Conservation (phyloP, 495 filamentous ascomycete genomes). For the Hypoxylon trugodes region DNA sequence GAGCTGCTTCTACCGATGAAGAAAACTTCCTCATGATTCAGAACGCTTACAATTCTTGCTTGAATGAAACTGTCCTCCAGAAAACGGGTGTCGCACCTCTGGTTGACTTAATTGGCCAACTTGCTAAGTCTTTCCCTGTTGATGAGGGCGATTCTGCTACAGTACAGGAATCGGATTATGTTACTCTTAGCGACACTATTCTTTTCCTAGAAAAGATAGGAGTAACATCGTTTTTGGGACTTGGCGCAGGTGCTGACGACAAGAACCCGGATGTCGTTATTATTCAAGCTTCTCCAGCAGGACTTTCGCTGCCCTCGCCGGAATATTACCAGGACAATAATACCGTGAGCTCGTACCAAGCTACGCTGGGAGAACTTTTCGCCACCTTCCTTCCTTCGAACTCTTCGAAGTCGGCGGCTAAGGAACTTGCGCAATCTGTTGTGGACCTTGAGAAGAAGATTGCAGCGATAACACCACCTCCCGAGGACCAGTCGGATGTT, state of each 20-base stretch:
- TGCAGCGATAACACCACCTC: slow-evolving; percentile 65
- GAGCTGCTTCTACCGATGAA: slow-evolving; percentile 55
- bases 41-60: slow-evolving; percentile 69
- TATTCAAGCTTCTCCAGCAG: slow-evolving; percentile 59
- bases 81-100: slow-evolving; percentile 65
- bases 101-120: slow-evolving; percentile 49
- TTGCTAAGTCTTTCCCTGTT: slow-evolving; percentile 60
- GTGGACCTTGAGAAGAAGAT: slow-evolving; percentile 69
- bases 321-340: slow-evolving; percentile 70
- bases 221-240: slow-evolving; percentile 57
- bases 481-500: slow-evolving; percentile 55
- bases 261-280: slow-evolving; percentile 71
- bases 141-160: slow-evolving; percentile 32
- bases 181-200: slow-evolving; percentile 61
- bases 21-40: slow-evolving; percentile 74
- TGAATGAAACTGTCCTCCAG: slow-evolving; percentile 64
- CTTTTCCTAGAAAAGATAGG: slow-evolving; percentile 62
- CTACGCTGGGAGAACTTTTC: slow-evolving; percentile 53
- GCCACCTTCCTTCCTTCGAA: slow-evolving; percentile 37
- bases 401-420: slow-evolving; percentile 31
- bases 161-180: slow-evolving; percentile 45
- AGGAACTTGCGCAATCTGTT: slow-evolving; percentile 48
- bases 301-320: slow-evolving; percentile 68
- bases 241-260: slow-evolving; percentile 64
- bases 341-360: slow-evolving; percentile 61